These are phyloP conservation scores for Calycina herbarum DNA, from an alignment of 2,329 filamentous ascomycete genomes.

Conservation along the genomic window DNA sequence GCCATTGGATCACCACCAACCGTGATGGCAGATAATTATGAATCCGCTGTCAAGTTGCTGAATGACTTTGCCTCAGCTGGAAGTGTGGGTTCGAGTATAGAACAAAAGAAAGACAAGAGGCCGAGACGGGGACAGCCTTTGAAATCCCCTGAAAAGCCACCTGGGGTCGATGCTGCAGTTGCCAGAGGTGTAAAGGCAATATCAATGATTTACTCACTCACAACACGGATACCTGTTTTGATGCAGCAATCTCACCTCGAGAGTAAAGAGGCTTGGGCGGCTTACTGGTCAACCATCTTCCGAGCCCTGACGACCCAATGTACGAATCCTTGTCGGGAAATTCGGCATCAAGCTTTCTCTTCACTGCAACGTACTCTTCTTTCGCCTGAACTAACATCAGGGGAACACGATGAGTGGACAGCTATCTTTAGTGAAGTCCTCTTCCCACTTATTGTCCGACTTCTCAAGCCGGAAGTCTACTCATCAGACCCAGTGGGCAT, in stretches of 20 bases:
- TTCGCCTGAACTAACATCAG: slow-evolving; percentile 79
- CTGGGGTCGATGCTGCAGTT: slow-evolving; percentile 70
- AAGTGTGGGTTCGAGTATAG: slow-evolving; percentile 67
- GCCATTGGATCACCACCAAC: slow-evolving; percentile 71
- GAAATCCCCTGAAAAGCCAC: slow-evolving; percentile 47
- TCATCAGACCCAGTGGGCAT: slow-evolving; percentile 88
- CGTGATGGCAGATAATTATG: slow-evolving; percentile 94
- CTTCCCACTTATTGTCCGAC: slow-evolving; percentile 82
- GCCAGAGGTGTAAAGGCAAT: slow-evolving; percentile 79
- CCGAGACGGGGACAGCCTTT: slow-evolving; percentile 43
- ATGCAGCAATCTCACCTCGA: slow-evolving; percentile 95
- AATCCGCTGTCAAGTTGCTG: slow-evolving; percentile 78
- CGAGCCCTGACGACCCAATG: slow-evolving; percentile 85
- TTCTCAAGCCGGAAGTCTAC: slow-evolving; percentile 93
- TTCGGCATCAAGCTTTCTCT: slow-evolving; percentile 84
- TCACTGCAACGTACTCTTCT: slow-evolving; percentile 83
- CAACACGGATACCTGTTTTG: slow-evolving; percentile 75
- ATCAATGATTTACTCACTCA: slow-evolving; percentile 78
- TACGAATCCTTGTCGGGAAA: slow-evolving; percentile 90
- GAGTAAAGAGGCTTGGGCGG: slow-evolving; percentile 87
- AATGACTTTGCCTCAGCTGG: slow-evolving; percentile 88
- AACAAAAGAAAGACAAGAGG: slow-evolving; percentile 65
- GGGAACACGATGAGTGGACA: slow-evolving; percentile 86
- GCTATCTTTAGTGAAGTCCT: slow-evolving; percentile 93
- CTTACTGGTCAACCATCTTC: slow-evolving; percentile 97